These are phyloP conservation scores for Pythium vanterpoolii DNA, from an alignment of 352 stramenopile species.

Conservation along the genomic window DNA sequence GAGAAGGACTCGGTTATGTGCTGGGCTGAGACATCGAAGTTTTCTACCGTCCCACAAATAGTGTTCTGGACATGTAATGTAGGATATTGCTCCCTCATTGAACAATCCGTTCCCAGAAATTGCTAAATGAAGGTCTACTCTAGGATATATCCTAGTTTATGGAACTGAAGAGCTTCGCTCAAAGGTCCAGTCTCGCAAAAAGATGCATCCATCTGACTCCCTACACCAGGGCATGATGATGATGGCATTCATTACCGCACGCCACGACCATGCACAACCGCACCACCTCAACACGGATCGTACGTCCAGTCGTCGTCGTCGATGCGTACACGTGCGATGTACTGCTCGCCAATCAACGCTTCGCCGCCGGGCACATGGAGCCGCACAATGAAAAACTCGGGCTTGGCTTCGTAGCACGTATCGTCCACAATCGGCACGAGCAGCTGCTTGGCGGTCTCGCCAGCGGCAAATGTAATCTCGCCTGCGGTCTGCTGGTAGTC, in stretches of 20 bases:
- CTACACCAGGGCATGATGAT: not conserved
- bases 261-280: too few relatives aligned
- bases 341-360: conserved; percentile 87
- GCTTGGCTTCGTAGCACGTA: conserved; percentile 82
- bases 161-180: not conserved
- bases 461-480: conserved; percentile 87
- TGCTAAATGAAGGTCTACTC: not conserved
- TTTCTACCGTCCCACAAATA: conserved; percentile 1
- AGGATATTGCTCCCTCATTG: not conserved
- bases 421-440: conserved; percentile 93
- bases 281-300: conserved; percentile 53
- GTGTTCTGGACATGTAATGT: not conserved
- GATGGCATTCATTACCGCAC: too few relatives aligned
- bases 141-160: not conserved
- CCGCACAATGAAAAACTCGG: conserved; percentile 91
- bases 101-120: not conserved
- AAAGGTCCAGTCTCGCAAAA: conserved; percentile 32
- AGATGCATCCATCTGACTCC: not conserved
- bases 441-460: conserved; percentile 85
- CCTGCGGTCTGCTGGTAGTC: conserved; percentile 81
- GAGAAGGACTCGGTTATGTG: conserved; percentile 9
- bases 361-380: conserved; percentile 91
- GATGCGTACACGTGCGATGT: conserved; percentile 86
- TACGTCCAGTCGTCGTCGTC: conserved; percentile 90
- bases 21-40: conserved; percentile 12